Base-by-base conservation (phyloP, 1,139 yeast species). In the Geotrichum citri-aurantii region DNA sequence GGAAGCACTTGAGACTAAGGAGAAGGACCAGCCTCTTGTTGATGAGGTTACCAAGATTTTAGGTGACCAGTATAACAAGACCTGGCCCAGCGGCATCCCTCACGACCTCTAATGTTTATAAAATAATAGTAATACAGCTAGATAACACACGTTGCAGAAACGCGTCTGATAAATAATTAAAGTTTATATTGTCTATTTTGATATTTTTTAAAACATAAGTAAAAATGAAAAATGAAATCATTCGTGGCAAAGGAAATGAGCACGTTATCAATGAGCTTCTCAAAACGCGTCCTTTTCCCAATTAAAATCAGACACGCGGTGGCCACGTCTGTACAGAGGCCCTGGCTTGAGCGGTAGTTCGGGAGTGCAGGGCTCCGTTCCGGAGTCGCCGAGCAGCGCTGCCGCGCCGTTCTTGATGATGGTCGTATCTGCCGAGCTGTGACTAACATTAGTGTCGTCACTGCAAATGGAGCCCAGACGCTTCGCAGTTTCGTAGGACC, bases 51-150 rank as follows among this genome's bases (percentile, higher is more conserved):
- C 77, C 62, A 55, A 67, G 21, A 68, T 70, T n/a, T 75, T 84
- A 24, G 81, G 81, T 4, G 70, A 71, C 2, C 88, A 84, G 64
- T 71, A 80, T 60, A 81, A 87, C 68, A 88, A 84, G 68, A 79
- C 82, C 2, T 89, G 96, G 96, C 71, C 71, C 5, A 85, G 92
- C 66, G 95, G 95, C 1, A 80, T 83, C 33, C 71, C 72, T 2
- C 81, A 59, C 26, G 21, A 37, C 2, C 21, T 37, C 4, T 37
- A 37, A 37, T 37, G 5, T 17, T n/a, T 17, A 17, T 8, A 37
- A 17, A 8, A n/a, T n/a, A 14, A 37, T 37, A 33, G n/a, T n/a
- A 33, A 11, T n/a, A 33, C 17, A n/a, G 44, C 44, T 37, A n/a
- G 44, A 37, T 3, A 4, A 11, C 12, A 7, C n/a, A 14, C n/a